Percentiles rank a stretch among this genome's conserved stretches.
These are phyloP conservation scores for Thelonectria blattea DNA, from an alignment of 2,329 filamentous ascomycete species.

Conservation along the genomic window DNA sequence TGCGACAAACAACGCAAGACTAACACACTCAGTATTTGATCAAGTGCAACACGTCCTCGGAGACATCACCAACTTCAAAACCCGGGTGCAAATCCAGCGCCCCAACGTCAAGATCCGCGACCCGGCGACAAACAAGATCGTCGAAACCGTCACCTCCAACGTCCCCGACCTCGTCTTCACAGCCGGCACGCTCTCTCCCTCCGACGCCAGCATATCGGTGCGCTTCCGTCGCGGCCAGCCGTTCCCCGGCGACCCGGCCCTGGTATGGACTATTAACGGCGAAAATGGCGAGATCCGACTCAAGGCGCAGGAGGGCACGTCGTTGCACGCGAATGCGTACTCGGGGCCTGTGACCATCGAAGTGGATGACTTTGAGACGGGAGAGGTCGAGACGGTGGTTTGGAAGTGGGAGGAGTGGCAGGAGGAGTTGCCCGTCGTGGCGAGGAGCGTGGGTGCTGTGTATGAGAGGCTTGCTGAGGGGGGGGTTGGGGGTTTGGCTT, in stretches of 20 bases:
- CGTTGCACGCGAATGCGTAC: conserved; percentile 43
- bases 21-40: conserved; percentile 49
- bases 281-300: conserved; percentile 58
- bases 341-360: conserved; percentile 52
- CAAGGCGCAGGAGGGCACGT: conserved; percentile 36
- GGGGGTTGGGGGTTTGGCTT: conserved; percentile 37
- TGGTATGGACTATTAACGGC: conserved; percentile 59
- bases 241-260: conserved; percentile 53
- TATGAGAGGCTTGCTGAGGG: conserved; percentile 61
- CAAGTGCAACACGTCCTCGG: conserved; percentile 53
- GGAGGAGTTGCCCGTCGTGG: conserved; percentile 50
- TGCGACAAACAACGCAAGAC: fast-evolving
- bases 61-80: conserved; percentile 47
- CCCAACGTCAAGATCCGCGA: conserved; percentile 47
- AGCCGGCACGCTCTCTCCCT: conserved; percentile 45
- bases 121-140: conserved; percentile 37
- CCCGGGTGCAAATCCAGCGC: conserved; percentile 53
- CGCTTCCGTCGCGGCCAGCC: conserved; percentile 55
- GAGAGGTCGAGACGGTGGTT: conserved; percentile 49
- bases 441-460: conserved; percentile 57
- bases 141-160: conserved; percentile 44
- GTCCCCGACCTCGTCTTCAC: conserved; percentile 52
- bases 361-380: conserved; percentile 56
- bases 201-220: conserved; percentile 50
- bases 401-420: conserved; percentile 56